phyloP scores from a whole-genome alignment of 2,329 filamentous ascomycete genomes.

The Neobulgaria alba region DNA sequence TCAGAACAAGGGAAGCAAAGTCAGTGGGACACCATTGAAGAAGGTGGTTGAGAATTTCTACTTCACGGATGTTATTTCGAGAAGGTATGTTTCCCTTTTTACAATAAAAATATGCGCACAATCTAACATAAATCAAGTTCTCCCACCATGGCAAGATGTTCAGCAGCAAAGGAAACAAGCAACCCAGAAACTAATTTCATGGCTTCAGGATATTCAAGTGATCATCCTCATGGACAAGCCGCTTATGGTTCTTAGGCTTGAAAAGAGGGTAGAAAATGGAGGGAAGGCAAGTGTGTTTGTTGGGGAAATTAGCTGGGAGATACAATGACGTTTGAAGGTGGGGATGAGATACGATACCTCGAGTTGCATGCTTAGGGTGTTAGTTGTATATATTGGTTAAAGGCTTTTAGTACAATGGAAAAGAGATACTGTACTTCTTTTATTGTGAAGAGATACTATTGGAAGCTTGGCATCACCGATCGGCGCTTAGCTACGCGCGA shows the following conservation, averaged over 20 bases:
- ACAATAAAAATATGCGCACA: slow-evolving; percentile 6
- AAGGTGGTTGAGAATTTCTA: slow-evolving; percentile 93
- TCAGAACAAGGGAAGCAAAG: slow-evolving; percentile 81
- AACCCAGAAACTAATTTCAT: slow-evolving; percentile 74
- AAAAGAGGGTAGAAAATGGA: slow-evolving; percentile 24
- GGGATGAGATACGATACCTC: too few species aligned
- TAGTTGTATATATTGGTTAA: too few species aligned
- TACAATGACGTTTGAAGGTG: too few species aligned
- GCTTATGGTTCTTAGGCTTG: slow-evolving; percentile 27
- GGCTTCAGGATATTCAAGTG: slow-evolving; percentile 50
- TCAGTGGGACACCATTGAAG: slow-evolving; percentile 66
- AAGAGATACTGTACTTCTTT: too few species aligned
- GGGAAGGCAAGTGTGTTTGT: too few species aligned
- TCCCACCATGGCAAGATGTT: slow-evolving; percentile 96
- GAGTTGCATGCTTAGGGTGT: too few species aligned
- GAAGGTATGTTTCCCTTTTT: slow-evolving; percentile 56
- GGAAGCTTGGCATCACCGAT: too few species aligned
- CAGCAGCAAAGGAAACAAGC: slow-evolving; percentile 77
- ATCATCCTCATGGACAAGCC: slow-evolving; percentile 25
- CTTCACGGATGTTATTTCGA: slow-evolving; percentile 93
- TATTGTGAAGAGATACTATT: too few species aligned
- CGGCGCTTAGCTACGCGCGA: too few species aligned
- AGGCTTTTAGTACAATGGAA: too few species aligned
- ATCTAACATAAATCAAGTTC: slow-evolving; percentile 50
- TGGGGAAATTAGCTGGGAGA: too few species aligned